Percentiles rank a stretch among this genome's conserved stretches.
phyloP scores from a whole-genome alignment of 768 basidiomycete species.

The Mycena vitilis region DNA sequence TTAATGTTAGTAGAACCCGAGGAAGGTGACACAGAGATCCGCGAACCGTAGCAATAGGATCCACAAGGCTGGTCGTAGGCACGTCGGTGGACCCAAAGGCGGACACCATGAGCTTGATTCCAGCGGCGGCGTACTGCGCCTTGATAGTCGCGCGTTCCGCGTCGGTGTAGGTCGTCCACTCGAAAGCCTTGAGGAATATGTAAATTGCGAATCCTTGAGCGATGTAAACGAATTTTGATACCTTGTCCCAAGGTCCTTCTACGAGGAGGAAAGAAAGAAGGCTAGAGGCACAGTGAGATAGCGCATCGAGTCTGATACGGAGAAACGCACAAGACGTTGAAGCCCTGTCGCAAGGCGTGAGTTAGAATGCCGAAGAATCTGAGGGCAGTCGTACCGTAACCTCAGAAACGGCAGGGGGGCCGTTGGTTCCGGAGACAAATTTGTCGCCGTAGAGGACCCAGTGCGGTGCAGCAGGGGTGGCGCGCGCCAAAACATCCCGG shows the following conservation, averaged over 20 bases:
- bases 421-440: constrained; percentile 57
- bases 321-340: constrained; percentile 63
- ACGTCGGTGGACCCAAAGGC: constrained; percentile 71
- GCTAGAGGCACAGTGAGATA: constrained; percentile 39
- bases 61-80: constrained; percentile 67
- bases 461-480: constrained; percentile 61
- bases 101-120: constrained; percentile 74
- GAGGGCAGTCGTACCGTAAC: constrained; percentile 49
- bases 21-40: not conserved
- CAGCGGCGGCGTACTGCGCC: constrained; percentile 64
- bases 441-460: constrained; percentile 59
- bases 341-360: constrained; percentile 53
- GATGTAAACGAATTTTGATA: constrained; percentile 14
- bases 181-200: constrained; percentile 50
- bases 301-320: constrained; percentile 7
- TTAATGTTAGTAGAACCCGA: constrained; percentile 41
- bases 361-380: not conserved
- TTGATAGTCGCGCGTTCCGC: constrained; percentile 61
- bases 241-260: constrained; percentile 70
- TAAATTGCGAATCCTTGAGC: not conserved
- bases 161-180: constrained; percentile 62
- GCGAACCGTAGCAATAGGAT: constrained; percentile 68
- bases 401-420: constrained; percentile 59
- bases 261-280: constrained; percentile 66
- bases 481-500: constrained; percentile 47